phyloP scores from a whole-genome alignment of 2,329 filamentous ascomycete species.

The Chaetothyriales sp. region DNA sequence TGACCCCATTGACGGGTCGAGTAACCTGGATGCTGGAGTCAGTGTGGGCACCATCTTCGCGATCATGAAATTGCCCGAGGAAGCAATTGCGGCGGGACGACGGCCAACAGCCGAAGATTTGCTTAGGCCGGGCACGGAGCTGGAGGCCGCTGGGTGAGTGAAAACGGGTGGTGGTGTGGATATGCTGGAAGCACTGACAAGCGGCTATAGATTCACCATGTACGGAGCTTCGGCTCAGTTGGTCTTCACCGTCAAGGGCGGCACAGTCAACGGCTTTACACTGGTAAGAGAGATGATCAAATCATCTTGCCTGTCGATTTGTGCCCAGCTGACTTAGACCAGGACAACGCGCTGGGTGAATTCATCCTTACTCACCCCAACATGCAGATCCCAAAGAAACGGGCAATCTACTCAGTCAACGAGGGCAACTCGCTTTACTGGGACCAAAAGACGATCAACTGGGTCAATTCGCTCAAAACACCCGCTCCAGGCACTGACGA shows the following conservation, averaged over 20 bases:
- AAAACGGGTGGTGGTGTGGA: not conserved
- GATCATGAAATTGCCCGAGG: conserved; percentile 76
- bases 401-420: conserved; percentile 93
- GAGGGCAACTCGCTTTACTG: conserved; percentile 97
- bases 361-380: conserved; percentile 96
- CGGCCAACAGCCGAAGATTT: conserved; percentile 58
- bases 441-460: conserved; percentile 73
- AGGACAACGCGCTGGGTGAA: conserved; percentile 85
- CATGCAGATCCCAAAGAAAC: conserved; percentile 70
- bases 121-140: conserved; percentile 75
- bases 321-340: not conserved
- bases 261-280: conserved; percentile 91
- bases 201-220: conserved; percentile 86
- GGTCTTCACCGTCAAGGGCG: conserved; percentile 91
- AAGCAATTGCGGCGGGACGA: conserved; percentile 33
- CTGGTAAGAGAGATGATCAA: conserved; percentile 31
- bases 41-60: conserved; percentile 96
- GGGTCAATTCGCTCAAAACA: conserved; percentile 80
- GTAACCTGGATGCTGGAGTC: conserved; percentile 93
- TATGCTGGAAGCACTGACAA: conserved; percentile 1
- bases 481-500: conserved; percentile 38
- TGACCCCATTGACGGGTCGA: conserved; percentile 95
- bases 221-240: conserved; percentile 94
- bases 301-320: not conserved
- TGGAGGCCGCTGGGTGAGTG: conserved; percentile 47